A percentile compares a stretch with the other conserved stretches of the same genome.
These are phyloP conservation scores for Leptodermis oblonga DNA, from an alignment of 257 asterid genomes.

Conservation along the genomic window DNA sequence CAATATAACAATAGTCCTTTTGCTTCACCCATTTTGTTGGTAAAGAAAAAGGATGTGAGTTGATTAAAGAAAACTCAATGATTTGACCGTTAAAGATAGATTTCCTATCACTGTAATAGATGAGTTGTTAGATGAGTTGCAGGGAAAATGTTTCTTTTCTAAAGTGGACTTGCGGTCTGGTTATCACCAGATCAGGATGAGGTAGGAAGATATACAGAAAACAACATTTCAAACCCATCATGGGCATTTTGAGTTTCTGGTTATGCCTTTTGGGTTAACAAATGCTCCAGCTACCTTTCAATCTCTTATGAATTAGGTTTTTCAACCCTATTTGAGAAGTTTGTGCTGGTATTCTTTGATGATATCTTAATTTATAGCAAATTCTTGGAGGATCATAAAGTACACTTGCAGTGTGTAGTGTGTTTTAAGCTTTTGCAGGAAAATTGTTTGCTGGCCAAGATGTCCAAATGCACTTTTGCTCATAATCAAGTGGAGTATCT, in stretches of 20 bases:
- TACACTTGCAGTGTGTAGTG: neutral
- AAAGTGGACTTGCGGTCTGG: neutral
- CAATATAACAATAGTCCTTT: neutral
- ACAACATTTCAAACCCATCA: neutral
- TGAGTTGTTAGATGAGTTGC: neutral
- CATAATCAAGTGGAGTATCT: neutral
- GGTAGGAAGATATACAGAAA: neutral
- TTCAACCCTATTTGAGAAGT: neutral
- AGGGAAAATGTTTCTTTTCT: neutral
- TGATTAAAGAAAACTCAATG: neutral
- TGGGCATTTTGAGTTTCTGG: neutral
- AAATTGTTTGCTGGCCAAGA: neutral
- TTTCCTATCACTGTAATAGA: neutral
- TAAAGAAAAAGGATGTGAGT: neutral
- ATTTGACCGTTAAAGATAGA: neutral
- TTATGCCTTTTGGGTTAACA: neutral
- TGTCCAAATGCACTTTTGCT: neutral
- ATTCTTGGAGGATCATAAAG: neutral
- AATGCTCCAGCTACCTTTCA: neutral
- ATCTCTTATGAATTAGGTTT: neutral
- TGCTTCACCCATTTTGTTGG: neutral
- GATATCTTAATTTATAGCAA: neutral
- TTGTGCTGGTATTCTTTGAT: neutral
- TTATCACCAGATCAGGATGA: neutral
- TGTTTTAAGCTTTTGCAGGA: neutral